These are phyloP conservation scores for Gymnopilus dilepis DNA, from an alignment of 768 basidiomycete genomes.

Conservation along the genomic window DNA sequence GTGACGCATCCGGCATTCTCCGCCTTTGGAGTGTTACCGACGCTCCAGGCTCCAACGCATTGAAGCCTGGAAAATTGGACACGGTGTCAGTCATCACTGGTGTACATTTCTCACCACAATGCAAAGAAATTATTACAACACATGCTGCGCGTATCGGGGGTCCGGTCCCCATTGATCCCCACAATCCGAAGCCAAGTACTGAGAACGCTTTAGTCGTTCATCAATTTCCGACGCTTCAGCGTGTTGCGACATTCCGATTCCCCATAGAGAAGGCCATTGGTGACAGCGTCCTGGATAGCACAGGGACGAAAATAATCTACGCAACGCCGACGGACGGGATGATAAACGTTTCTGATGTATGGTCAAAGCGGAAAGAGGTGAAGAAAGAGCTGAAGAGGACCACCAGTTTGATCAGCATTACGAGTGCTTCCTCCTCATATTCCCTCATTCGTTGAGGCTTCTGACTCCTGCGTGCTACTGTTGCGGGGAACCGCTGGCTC, in stretches of 20 bases:
- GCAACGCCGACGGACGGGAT: slow-evolving; percentile 32
- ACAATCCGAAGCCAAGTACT: slow-evolving; percentile 25
- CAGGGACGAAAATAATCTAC: slow-evolving; percentile 33
- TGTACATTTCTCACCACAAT: slow-evolving; percentile 76
- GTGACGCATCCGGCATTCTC: slow-evolving; percentile 53
- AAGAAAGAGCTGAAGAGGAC: slow-evolving; percentile 23
- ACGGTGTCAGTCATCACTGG: slow-evolving; percentile 68
- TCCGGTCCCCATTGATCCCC: slow-evolving; percentile 12
- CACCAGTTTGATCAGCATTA: slow-evolving; percentile 8
- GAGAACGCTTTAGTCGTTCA: slow-evolving; percentile 53
- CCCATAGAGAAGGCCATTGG: slow-evolving; percentile 58
- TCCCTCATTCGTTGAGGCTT: slow-evolving; percentile 6
- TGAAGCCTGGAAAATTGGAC: slow-evolving; percentile 49
- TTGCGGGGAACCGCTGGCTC: no score
- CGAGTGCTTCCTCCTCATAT: slow-evolving; percentile 6
- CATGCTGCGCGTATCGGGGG: slow-evolving; percentile 49
- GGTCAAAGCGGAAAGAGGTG: slow-evolving; percentile 34
- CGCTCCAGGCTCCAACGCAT: slow-evolving; percentile 38
- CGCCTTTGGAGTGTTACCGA: slow-evolving; percentile 53
- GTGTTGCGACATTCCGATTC: slow-evolving; percentile 47
- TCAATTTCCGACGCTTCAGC: slow-evolving; percentile 64
- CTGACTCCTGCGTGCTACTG: neutral
- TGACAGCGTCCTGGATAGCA: slow-evolving; percentile 51
- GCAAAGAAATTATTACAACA: slow-evolving; percentile 85
- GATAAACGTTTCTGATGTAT: slow-evolving; percentile 35